These are phyloP conservation scores for Trametes maxima DNA, from an alignment of 768 basidiomycete species.

Conservation along the genomic window DNA sequence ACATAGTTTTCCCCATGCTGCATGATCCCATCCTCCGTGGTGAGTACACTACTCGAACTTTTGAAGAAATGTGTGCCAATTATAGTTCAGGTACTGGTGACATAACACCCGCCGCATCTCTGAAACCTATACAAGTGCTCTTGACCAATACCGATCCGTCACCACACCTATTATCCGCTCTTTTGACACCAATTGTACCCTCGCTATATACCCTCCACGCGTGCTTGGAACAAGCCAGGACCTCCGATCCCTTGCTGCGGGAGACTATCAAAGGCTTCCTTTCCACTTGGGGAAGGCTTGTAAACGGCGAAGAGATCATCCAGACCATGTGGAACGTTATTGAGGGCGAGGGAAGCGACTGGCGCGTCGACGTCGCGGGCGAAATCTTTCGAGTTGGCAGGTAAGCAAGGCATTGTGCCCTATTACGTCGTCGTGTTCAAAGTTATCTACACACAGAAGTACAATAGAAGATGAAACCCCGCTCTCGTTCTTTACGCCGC, in stretches of 20 bases:
- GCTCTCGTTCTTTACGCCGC: slow-evolving; percentile 54
- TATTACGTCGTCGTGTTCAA: background rate
- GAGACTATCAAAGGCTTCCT: slow-evolving; percentile 64
- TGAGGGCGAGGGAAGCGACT: slow-evolving; percentile 48
- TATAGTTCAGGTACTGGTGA: slow-evolving; percentile 4
- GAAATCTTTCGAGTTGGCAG: slow-evolving; percentile 44
- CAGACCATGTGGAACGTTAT: slow-evolving; percentile 63
- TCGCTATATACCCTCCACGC: slow-evolving; percentile 65
- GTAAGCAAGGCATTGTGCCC: slow-evolving; percentile 40
- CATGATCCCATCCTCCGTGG: slow-evolving; percentile 38
- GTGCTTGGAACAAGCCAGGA: slow-evolving; percentile 54
- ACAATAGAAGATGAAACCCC: slow-evolving; percentile 27
- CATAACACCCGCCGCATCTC: slow-evolving; percentile 41
- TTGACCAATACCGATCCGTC: slow-evolving; percentile 81
- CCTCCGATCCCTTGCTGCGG: slow-evolving; percentile 65
- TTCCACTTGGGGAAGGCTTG: slow-evolving; percentile 74
- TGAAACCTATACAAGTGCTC: slow-evolving; percentile 57
- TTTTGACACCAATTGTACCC: slow-evolving; percentile 71
- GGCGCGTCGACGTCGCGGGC: slow-evolving; percentile 61
- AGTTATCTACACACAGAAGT: slow-evolving; percentile 2
- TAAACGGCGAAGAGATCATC: slow-evolving; percentile 52
- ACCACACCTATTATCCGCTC: slow-evolving; percentile 58
- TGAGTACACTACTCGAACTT: background rate
- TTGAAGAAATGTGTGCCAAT: background rate
- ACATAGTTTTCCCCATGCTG: slow-evolving; percentile 48